Percentiles rank a stretch among this genome's conserved stretches.
phyloP scores from a whole-genome alignment of 345 rosid genomes.

The Sisymbrium irio region DNA sequence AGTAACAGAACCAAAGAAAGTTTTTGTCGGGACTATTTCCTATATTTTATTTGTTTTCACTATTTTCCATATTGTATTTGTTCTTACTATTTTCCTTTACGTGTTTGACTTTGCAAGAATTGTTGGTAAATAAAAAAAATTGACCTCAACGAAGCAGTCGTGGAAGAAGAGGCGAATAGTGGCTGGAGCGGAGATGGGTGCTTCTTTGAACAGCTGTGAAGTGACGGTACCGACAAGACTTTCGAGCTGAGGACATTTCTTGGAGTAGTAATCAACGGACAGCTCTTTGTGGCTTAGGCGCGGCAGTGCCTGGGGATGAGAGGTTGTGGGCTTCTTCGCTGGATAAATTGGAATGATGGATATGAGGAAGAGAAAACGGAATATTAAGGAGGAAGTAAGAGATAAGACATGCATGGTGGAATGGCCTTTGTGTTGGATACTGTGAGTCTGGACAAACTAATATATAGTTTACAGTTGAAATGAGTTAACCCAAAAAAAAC shows the following conservation, averaged over 20 bases:
- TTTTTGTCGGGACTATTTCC: conserved; percentile 1
- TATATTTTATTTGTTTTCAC: background rate
- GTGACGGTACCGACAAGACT: conserved; percentile 66
- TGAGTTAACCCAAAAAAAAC: background rate
- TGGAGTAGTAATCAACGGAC: conserved; percentile 56
- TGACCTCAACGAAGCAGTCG: conserved; percentile 89
- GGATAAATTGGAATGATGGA: conserved; percentile 8
- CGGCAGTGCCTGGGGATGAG: conserved; percentile 8
- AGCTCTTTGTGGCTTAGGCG: conserved; percentile 39
- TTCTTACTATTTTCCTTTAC: background rate
- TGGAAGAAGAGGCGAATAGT: conserved; percentile 93
- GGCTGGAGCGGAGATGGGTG: conserved; percentile 79
- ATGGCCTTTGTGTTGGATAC: conserved; percentile 12
- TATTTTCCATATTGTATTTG: background rate
- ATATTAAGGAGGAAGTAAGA: conserved; percentile 24
- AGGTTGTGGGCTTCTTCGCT: conserved; percentile 23
- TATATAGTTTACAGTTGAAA: conserved; percentile 16
- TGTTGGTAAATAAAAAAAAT: background rate
- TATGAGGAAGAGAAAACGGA: conserved; percentile 35
- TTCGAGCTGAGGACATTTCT: conserved; percentile 75
- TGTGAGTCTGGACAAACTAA: conserved; percentile 11
- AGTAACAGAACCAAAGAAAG: background rate
- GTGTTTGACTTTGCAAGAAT: background rate
- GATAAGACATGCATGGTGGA: conserved; percentile 43
- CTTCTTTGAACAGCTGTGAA: conserved; percentile 64